Percentiles rank a stretch among this genome's conserved stretches.
phyloP scores from a whole-genome alignment of 2,329 filamentous ascomycete species.

The Nigrospora sphaerica region DNA sequence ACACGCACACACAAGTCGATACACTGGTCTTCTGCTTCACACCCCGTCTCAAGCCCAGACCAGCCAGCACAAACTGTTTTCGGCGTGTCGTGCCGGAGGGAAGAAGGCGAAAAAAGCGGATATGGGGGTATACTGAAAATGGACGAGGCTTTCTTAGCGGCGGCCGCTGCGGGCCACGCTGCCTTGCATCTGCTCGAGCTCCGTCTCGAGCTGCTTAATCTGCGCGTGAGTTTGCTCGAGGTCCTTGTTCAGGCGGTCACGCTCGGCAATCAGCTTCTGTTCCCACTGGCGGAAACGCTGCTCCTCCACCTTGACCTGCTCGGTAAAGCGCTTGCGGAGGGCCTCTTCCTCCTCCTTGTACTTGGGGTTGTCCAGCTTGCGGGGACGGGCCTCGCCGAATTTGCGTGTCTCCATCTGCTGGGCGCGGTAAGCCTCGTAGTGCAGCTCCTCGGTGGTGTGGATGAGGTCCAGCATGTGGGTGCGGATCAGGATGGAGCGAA shows the following conservation, averaged over 20 bases:
- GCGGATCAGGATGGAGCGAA: slow-evolving; percentile 95
- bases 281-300: slow-evolving; percentile 99
- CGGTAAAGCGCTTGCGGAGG: slow-evolving; percentile 96
- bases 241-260: slow-evolving; percentile 99
- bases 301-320: slow-evolving; percentile 99
- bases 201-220: slow-evolving; percentile 85
- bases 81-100: too few relatives aligned
- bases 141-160: slow-evolving; percentile 48
- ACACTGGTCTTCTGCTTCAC: too few relatives aligned
- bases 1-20: too few relatives aligned
- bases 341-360: slow-evolving; percentile 99
- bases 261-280: slow-evolving; percentile 98
- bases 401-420: slow-evolving; percentile 99
- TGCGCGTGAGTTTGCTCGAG: slow-evolving; percentile 93
- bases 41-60: too few relatives aligned
- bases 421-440: slow-evolving; percentile 98
- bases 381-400: slow-evolving; percentile 92
- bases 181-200: slow-evolving; percentile 91
- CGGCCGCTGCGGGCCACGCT: slow-evolving; percentile 85
- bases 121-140: slow-evolving; percentile 2
- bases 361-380: slow-evolving; percentile 99
- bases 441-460: slow-evolving; percentile 97
- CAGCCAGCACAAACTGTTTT: too few relatives aligned
- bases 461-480: slow-evolving; percentile 99
- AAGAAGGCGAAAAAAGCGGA: neutral